These are phyloP conservation scores for Stagonosporopsis tanaceti DNA, from an alignment of 2,329 filamentous ascomycete species.

Conservation along the genomic window DNA sequence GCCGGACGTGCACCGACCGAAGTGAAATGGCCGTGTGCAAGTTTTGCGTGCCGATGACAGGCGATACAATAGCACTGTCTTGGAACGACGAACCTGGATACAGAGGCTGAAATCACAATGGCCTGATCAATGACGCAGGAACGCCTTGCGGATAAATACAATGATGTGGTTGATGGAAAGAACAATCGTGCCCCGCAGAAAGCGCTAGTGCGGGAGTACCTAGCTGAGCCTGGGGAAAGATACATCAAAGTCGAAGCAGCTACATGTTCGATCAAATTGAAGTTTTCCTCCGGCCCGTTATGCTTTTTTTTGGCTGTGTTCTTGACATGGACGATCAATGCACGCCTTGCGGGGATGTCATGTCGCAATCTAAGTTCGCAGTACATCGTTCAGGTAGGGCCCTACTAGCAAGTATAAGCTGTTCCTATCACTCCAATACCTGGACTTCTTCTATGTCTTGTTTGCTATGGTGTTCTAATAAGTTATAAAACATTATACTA, in stretches of 20 bases:
- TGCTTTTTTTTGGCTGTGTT: too few relatives aligned
- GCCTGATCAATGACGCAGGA: constrained; percentile 1
- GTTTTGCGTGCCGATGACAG: background rate
- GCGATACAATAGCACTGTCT: background rate
- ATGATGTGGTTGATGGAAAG: constrained; percentile 9
- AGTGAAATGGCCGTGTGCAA: background rate
- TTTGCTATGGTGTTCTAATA: background rate
- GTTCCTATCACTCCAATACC: too few relatives aligned
- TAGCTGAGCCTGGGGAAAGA: background rate
- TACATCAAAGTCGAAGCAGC: constrained; percentile 5
- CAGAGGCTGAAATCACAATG: background rate
- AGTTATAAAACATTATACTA: background rate
- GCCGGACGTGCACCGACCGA: background rate
- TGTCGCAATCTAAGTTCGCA: constrained; percentile 2
- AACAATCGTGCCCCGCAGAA: background rate
- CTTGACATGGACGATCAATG: background rate
- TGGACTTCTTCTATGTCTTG: background rate
- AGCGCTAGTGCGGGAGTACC: constrained; percentile 15
- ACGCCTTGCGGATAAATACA: background rate
- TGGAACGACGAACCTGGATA: background rate
- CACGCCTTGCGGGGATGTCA: constrained; percentile 8
- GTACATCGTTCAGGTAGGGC: background rate
- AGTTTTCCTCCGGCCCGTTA: background rate
- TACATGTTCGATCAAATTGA: background rate
- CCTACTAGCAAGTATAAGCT: background rate